Percentiles rank a stretch among this genome's conserved stretches.
phyloP scores from a whole-genome alignment of 495 filamentous ascomycete genomes.

The Daldinia grandis region DNA sequence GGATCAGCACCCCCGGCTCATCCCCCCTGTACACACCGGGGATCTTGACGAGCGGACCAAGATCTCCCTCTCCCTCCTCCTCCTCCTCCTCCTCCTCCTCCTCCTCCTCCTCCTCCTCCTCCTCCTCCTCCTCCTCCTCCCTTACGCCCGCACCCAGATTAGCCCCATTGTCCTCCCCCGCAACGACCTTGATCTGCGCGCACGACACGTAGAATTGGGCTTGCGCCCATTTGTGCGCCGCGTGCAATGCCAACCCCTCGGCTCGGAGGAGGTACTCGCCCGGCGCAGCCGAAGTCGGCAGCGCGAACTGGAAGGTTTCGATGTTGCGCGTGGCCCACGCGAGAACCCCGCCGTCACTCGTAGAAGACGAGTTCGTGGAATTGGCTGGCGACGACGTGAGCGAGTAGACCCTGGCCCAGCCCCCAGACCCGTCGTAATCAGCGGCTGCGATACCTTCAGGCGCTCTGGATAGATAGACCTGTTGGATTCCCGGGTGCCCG shows the following conservation, averaged over 20 bases:
- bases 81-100: background rate
- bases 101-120: background rate
- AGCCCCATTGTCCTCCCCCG: background rate
- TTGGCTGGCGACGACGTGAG: background rate
- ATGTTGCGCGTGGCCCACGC: slow-evolving; percentile 22
- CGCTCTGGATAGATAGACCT: background rate
- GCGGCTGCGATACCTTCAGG: background rate
- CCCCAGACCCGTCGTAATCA: background rate
- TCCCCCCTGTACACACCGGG: slow-evolving; percentile 24
- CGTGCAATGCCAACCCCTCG: slow-evolving; percentile 69
- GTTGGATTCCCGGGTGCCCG: background rate
- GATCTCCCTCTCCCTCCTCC: background rate
- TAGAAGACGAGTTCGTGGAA: background rate
- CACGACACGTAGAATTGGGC: background rate
- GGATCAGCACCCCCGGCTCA: slow-evolving; percentile 35
- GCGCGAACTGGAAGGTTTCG: slow-evolving; percentile 44
- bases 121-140: background rate
- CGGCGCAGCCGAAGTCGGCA: slow-evolving; percentile 46
- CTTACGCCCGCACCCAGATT: background rate
- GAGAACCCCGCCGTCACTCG: background rate
- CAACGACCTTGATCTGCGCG: background rate
- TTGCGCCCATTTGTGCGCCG: slow-evolving; percentile 53
- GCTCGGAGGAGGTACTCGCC: slow-evolving; percentile 71
- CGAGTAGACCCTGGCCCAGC: background rate
- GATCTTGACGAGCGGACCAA: slow-evolving; percentile 24